A percentile compares a stretch with the other conserved stretches of the same genome.
These are phyloP conservation scores for Clohesyomyces aquaticus DNA, from an alignment of 495 filamentous ascomycete species.

Conservation along the genomic window DNA sequence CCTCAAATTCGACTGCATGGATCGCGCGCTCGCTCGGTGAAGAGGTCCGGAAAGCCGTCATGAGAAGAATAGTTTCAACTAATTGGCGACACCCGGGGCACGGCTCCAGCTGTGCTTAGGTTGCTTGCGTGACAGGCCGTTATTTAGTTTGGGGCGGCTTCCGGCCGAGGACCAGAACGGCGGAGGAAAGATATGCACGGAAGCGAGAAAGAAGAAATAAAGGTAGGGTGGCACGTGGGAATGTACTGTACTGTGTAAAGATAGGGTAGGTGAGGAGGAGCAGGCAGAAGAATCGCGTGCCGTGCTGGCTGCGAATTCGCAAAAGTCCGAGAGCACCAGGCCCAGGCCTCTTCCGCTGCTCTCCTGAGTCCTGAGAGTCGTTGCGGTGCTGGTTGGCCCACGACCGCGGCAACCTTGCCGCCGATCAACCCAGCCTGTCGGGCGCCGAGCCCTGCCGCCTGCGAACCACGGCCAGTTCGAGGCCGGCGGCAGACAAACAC, in stretches of 20 bases:
- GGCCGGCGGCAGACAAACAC: not conserved
- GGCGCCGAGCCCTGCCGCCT: not conserved
- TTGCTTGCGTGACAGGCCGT: not conserved
- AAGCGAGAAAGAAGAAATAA: conserved; percentile 1
- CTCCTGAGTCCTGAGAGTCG: not conserved
- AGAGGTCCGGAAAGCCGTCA: conserved; percentile 33
- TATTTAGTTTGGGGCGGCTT: not conserved
- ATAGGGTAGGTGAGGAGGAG: not conserved
- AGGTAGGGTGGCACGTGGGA: not conserved
- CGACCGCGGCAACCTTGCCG: not conserved
- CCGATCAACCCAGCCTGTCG: not conserved
- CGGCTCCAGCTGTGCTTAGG: not conserved
- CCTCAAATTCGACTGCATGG: conserved; percentile 39
- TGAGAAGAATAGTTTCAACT: conserved; percentile 18
- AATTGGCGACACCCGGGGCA: conserved; percentile 9
- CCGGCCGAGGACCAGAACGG: not conserved
- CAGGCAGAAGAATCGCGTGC: not conserved
- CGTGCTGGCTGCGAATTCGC: not conserved
- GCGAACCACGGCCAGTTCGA: not conserved
- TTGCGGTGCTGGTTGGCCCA: conserved; percentile 10
- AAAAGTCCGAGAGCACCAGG: not conserved
- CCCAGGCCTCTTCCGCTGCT: not conserved
- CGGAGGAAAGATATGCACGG: not conserved
- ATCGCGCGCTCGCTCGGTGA: conserved; percentile 29
- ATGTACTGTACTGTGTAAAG: too few relatives aligned